Conservation (phyloP, 2,329 filamentous ascomycete genomes). For the Arthroderma uncinatum region DNA sequence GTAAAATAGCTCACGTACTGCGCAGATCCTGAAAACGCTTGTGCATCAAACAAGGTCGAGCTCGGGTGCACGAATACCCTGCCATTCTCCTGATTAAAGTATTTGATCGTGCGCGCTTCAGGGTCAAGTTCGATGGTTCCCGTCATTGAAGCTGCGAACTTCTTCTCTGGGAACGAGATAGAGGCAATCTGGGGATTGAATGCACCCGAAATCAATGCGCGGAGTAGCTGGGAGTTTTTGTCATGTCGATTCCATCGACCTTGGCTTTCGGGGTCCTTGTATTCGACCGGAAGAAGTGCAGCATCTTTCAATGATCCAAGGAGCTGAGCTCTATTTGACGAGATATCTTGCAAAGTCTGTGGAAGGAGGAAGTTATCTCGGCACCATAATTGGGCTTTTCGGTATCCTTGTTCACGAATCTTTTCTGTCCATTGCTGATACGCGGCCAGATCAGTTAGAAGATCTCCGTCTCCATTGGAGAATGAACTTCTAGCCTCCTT, state of each 20-base stretch:
- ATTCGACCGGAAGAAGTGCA: conserved; percentile 57
- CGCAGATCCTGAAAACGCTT: conserved; percentile 62
- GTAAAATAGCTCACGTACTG: conserved; percentile 81
- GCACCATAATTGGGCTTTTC: conserved; percentile 57
- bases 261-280: conserved; percentile 25
- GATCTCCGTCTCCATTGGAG: conserved; percentile 66
- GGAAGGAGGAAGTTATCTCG: conserved; percentile 73
- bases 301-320: conserved; percentile 75
- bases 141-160: conserved; percentile 75
- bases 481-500: conserved; percentile 66
- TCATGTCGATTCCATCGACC: conserved; percentile 29
- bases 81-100: conserved; percentile 74
- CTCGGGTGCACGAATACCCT: conserved; percentile 88
- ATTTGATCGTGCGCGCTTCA: conserved; percentile 83
- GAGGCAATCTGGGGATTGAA: conserved; percentile 80
- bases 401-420: conserved; percentile 38
- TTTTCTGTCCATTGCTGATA: conserved; percentile 72
- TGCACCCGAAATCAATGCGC: conserved; percentile 60
- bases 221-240: conserved; percentile 44
- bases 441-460: conserved; percentile 75
- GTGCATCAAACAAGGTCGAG: conserved; percentile 73
- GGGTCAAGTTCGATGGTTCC: conserved; percentile 89
- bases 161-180: conserved; percentile 90
- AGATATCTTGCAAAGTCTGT: conserved; percentile 77
- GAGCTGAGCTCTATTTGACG: conserved; percentile 76